Conservation (phyloP, 106 monocot species). For the Dactylorhiza incarnata region DNA sequence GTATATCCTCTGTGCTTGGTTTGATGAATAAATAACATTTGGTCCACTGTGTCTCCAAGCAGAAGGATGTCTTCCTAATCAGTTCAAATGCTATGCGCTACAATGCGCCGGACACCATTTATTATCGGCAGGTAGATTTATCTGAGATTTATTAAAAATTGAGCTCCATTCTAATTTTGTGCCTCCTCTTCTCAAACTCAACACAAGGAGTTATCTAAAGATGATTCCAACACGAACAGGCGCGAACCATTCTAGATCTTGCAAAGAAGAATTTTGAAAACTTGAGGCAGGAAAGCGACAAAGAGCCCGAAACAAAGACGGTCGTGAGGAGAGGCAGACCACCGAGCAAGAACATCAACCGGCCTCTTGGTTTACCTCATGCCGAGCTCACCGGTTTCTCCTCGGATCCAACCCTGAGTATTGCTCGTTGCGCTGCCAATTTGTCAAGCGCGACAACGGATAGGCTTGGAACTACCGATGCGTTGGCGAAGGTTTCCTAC, state of each 20-base stretch:
- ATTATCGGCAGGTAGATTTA: slow-evolving; percentile 48
- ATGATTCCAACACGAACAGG: slow-evolving; percentile 19
- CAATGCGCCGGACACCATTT: slow-evolving; percentile 57
- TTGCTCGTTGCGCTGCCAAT: slow-evolving; percentile 23
- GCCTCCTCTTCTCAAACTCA: not conserved
- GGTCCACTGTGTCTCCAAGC: slow-evolving; percentile 4
- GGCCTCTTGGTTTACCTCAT: slow-evolving; percentile 22
- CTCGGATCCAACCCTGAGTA: slow-evolving; percentile 35
- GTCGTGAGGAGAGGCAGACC: slow-evolving; percentile 47
- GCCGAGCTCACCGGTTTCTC: slow-evolving; percentile 37
- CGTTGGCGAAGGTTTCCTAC: slow-evolving; percentile 16
- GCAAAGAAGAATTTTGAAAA: slow-evolving; percentile 71
- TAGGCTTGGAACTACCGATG: slow-evolving; percentile 14
- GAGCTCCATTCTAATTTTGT: not conserved
- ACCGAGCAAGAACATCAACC: slow-evolving; percentile 25
- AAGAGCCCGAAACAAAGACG: slow-evolving; percentile 43
- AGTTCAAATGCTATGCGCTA: slow-evolving; percentile 66
- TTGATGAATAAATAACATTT: not conserved
- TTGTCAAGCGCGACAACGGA: slow-evolving; percentile 18
- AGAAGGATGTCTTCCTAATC: slow-evolving; percentile 63
- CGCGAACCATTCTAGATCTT: slow-evolving; percentile 61
- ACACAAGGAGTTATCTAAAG: not conserved
- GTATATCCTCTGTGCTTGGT: not conserved
- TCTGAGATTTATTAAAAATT: not conserved
- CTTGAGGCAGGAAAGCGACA: slow-evolving; percentile 56